These are phyloP conservation scores for Recurvomyces mirabilis DNA, from an alignment of 495 filamentous ascomycete genomes.

Conservation along the genomic window DNA sequence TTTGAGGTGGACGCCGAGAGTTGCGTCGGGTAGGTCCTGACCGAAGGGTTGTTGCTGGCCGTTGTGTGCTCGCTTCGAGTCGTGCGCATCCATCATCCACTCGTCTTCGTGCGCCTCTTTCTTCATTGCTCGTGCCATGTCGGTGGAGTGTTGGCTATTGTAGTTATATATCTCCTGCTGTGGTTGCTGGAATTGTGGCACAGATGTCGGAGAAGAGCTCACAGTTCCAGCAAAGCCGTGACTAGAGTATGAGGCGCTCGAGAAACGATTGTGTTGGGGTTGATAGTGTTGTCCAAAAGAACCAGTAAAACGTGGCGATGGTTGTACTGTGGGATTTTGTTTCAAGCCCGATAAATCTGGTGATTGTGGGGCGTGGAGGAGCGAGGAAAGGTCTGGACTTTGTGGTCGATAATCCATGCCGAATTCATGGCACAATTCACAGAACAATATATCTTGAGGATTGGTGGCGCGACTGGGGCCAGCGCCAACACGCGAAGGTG, in stretches of 20 bases:
- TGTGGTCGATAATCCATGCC: constrained; percentile 14
- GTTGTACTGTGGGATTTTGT: background rate
- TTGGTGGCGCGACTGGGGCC: too few species aligned
- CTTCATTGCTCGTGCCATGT: background rate
- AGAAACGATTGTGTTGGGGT: background rate
- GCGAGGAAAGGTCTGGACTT: constrained; percentile 20
- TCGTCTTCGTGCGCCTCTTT: constrained; percentile 1
- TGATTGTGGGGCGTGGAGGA: constrained; percentile 22
- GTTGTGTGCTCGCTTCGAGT: constrained; percentile 5
- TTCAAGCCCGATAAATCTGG: constrained; percentile 18
- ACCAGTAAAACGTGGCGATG: constrained; percentile 2
- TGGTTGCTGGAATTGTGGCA: background rate
- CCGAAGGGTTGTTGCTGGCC: background rate
- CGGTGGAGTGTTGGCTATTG: background rate
- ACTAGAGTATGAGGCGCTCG: background rate
- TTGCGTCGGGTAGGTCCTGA: constrained; percentile 11
- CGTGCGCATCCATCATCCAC: constrained; percentile 1
- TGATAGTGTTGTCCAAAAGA: constrained; percentile 1
- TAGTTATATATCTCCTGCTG: background rate
- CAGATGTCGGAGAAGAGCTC: background rate
- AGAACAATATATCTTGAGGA: too few species aligned
- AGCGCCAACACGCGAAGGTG: too few species aligned
- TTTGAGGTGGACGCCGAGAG: constrained; percentile 56
- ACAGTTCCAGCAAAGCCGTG: background rate
- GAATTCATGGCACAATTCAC: background rate